Base-by-base conservation (phyloP, 2,329 filamentous ascomycete species). In the Exophiala oligosperma region DNA sequence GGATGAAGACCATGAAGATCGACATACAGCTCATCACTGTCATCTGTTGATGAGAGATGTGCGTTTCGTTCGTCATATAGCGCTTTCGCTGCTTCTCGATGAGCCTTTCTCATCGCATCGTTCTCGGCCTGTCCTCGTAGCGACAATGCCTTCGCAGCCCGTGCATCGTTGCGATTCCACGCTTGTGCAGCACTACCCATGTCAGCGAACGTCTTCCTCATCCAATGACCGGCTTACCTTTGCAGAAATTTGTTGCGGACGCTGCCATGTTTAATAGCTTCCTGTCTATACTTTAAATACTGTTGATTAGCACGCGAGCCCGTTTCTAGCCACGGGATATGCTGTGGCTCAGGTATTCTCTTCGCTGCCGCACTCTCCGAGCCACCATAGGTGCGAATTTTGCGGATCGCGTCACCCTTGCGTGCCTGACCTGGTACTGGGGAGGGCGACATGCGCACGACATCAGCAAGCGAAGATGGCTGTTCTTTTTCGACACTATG, bases 1-100 rank as follows among this genome's bases (percentile, higher is more conserved):
- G 94, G 92, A 70, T 97, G 94, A n/a, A 99, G 84, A n/a, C 94
- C 94, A 73, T 99, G 94, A 32, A 99, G 80, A 74, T 99, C 94
- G 54, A 97, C 89, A 74, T 95, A 99, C 44, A 97, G 85, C 76
- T 99, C 94, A 41, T 84, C 81, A 32, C 76, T 76, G 28, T 77
- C 73, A 74, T 74, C 41, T 28, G 73, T 70, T 43, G 69, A 71
- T 32, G 74, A 71, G 60, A 77, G 78, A 69, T 86, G 84, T 73
- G 88, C 90, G 73, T 97, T 97, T 40, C 93, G 90, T 71, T 96
- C 90, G 73, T 97, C 92, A 71, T 97, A 99, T 29, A 99, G 81
- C 68, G 94, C 88, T 37, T 88, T 85, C 23, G 94, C 94, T 8
- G 94, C 94, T 76, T 97, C 92, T 48, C 94, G 88, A 71, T 99